Percentiles rank a stretch among this genome's conserved stretches.
Conservation (phyloP, 139 green algal genomes). For the Mychonastes homosphaera region DNA sequence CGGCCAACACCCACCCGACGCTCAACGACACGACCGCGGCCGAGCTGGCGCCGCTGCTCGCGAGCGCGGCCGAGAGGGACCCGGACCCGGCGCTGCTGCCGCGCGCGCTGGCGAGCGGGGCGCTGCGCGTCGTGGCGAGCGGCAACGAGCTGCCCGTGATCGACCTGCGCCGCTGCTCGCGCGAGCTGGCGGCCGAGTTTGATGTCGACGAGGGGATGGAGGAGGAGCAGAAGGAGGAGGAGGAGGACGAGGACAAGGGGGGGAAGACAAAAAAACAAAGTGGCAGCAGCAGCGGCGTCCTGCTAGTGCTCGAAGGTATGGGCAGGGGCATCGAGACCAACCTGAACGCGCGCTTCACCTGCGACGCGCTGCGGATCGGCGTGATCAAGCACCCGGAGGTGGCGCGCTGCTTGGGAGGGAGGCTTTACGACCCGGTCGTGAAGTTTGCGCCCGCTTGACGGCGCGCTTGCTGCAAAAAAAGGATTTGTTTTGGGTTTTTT, state of each 20-base stretch:
- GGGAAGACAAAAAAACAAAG: too few species aligned
- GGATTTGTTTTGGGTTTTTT: too few species aligned
- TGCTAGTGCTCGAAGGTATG: constrained; percentile 92
- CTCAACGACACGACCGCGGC: constrained; percentile 91
- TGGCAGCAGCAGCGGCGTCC: constrained; percentile 48
- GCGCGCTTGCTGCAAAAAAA: too few species aligned
- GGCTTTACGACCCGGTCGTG: constrained; percentile 76
- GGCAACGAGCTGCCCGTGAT: constrained; percentile 78
- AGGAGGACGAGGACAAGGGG: neutral
- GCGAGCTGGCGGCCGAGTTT: neutral
- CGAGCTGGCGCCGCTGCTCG: constrained; percentile 62
- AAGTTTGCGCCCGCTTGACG: too few species aligned
- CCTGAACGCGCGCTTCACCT: constrained; percentile 53
- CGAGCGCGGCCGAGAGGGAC: constrained; percentile 17
- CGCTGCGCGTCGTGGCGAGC: constrained; percentile 51
- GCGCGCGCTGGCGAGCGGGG: constrained; percentile 2
- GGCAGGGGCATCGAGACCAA: constrained; percentile 87
- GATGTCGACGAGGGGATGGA: neutral
- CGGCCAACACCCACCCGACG: constrained; percentile 63
- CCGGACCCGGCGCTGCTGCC: constrained; percentile 14
- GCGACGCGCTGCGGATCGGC: constrained; percentile 47
- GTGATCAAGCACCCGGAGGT: constrained; percentile 51
- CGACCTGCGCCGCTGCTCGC: constrained; percentile 50
- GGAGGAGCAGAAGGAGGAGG: neutral
- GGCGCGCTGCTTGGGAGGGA: constrained; percentile 50